phyloP scores from a whole-genome alignment of 306 rosid genomes.

The Herpetospermum pedunculosum region DNA sequence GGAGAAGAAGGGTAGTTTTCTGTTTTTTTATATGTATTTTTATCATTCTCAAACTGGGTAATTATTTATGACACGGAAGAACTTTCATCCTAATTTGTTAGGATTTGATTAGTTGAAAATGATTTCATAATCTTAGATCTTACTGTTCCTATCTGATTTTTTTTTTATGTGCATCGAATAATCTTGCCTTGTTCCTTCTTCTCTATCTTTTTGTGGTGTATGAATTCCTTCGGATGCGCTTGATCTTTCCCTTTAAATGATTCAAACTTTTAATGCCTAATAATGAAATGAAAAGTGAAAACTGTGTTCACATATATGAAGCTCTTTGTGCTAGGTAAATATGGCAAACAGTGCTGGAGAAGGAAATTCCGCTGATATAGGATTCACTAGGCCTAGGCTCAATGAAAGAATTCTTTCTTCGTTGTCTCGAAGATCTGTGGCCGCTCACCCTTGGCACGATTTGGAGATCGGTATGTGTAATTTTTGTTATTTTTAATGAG shows the following conservation, averaged over 20 bases:
- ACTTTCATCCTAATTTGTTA: background rate
- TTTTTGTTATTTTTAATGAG: background rate
- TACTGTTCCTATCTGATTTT: background rate
- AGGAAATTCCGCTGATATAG: conserved; percentile 24
- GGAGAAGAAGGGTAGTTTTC: background rate
- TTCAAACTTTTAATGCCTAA: background rate
- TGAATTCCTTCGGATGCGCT: background rate
- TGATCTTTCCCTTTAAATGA: background rate
- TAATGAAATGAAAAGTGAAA: background rate
- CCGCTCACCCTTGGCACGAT: conserved; percentile 99
- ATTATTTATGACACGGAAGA: background rate
- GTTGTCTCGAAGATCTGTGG: conserved; percentile 67
- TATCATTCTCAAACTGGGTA: background rate
- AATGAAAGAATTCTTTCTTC: conserved; percentile 91
- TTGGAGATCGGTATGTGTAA: conserved; percentile 62
- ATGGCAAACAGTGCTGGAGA: conserved; percentile 52
- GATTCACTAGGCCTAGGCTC: conserved; percentile 28
- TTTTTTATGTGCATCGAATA: background rate
- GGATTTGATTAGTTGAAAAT: background rate
- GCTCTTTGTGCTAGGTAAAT: conserved; percentile 18
- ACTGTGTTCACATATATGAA: background rate
- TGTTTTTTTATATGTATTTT: background rate
- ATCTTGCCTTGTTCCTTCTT: background rate
- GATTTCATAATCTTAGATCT: background rate
- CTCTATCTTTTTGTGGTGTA: background rate